phyloP scores from a whole-genome alignment of 2,329 filamentous ascomycete species.

The Whalleya microplaca region DNA sequence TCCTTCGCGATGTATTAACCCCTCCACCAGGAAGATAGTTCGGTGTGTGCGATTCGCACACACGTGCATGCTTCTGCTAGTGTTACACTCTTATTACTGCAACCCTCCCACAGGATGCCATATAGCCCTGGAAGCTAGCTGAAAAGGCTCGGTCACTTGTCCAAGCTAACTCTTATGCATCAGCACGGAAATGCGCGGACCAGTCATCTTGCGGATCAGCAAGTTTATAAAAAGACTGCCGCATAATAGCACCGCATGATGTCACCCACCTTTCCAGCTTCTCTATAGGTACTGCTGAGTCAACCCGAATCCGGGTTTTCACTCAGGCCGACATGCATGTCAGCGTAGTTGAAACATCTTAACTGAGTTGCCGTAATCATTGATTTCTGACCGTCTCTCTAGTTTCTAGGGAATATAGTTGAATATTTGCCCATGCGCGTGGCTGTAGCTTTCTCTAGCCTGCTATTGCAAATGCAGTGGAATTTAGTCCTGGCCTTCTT shows the following conservation, averaged over 20 bases:
- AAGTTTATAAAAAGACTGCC: constrained; percentile 19
- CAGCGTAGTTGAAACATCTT: constrained; percentile 18
- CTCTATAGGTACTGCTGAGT: constrained; percentile 18
- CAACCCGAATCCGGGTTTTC: constrained; percentile 9
- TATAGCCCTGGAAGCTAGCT: too few species aligned
- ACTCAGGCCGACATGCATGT: constrained; percentile 18
- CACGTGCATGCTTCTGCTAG: neutral
- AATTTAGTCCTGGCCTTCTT: neutral
- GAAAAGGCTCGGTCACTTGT: too few species aligned
- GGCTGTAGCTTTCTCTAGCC: constrained; percentile 1
- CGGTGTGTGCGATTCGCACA: neutral
- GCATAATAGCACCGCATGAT: constrained; percentile 16
- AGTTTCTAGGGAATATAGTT: constrained; percentile 17
- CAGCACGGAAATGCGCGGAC: neutral
- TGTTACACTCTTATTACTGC: neutral
- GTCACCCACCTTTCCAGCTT: constrained; percentile 22
- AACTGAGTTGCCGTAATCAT: constrained; percentile 6
- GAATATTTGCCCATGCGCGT: constrained; percentile 19
- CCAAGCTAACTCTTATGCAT: neutral
- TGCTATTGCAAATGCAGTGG: constrained; percentile 3
- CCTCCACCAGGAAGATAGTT: neutral
- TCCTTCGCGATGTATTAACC: neutral
- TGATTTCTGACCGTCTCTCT: neutral
- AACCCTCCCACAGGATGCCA: neutral
- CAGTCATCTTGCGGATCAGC: neutral